phyloP scores from a whole-genome alignment of 345 rosid genomes.

The Eucalyptus tenuipes region DNA sequence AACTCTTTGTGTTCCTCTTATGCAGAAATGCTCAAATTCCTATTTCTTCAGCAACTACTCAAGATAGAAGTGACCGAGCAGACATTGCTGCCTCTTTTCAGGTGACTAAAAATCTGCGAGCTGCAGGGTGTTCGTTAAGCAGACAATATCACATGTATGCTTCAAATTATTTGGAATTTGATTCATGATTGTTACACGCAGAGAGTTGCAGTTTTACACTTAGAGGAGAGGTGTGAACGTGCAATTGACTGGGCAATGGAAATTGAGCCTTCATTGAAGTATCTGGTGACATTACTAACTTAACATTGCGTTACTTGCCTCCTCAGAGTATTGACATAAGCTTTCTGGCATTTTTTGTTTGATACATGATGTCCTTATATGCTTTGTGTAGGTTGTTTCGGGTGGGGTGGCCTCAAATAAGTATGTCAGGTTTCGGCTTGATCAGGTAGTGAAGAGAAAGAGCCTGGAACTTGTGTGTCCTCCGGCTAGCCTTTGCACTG shows the following conservation, averaged over 20 bases:
- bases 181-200: conserved; percentile 7
- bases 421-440: conserved; percentile 60
- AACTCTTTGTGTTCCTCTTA: neutral
- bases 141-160: neutral
- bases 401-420: conserved; percentile 97
- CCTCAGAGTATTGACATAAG: neutral
- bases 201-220: conserved; percentile 91
- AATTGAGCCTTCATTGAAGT: conserved; percentile 71
- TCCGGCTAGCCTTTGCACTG: conserved; percentile 86
- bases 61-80: conserved; percentile 75
- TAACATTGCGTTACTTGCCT: neutral
- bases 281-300: conserved; percentile 36
- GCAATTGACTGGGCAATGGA: conserved; percentile 87
- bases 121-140: neutral
- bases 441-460: conserved; percentile 49
- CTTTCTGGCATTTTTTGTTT: neutral
- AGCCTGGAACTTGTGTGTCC: conserved; percentile 75
- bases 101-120: conserved; percentile 12
- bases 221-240: conserved; percentile 89
- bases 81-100: conserved; percentile 96
- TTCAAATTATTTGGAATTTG: neutral
- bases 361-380: neutral
- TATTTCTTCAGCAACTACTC: conserved; percentile 47
- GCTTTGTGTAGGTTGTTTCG: conserved; percentile 60
- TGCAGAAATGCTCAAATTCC: conserved; percentile 61